Base-by-base conservation (phyloP, 2,329 filamentous ascomycete genomes). In the Colletotrichum phormii region DNA sequence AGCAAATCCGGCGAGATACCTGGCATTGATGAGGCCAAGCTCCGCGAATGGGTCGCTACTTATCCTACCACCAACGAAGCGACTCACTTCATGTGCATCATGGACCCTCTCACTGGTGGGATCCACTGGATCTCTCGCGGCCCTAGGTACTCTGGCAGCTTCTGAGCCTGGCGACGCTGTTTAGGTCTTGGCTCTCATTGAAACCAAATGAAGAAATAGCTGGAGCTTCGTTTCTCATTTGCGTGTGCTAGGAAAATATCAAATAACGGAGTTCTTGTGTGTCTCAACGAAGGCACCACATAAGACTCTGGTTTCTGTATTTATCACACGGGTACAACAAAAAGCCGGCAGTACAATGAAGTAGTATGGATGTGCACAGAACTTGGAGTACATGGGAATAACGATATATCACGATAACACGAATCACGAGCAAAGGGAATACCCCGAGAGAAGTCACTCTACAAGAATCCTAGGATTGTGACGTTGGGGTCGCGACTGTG, bases 71-170 rank as follows among this genome's bases (percentile, higher is more conserved):
- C 85, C 18, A 91, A 91, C 76, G 86, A 89, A 67, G 83, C 82
- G 46, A 91, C 89, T 2, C 89, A 92, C 79, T 92, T 88, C 79
- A 85, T 86, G 4, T 84, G 85, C 24, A 80, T 92, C 33, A 86
- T 92, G 85, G 89, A 91, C 79, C 86, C 89, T 4, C 77, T 73
- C 6, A 78, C 77, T 15, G 88, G 89, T 0, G 79, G 80, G 13
- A 80, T 91, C 26, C 77, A 81, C 15, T 90, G 86, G 85, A 75
- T 85, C 9, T 72, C 77, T 2, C 49, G 59, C 15, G 66, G 51
- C 11, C 26, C 49, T 2, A n/a, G 29, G 24, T 6, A 29, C 13
- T 53, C n/a, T 22, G 4, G 22, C 24, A 11, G 1, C 7, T 3
- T 54, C n/a, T 22, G 51, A 12, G 4, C 46, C 18, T 42, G 49